Evolutionary conservation across 140 eudicot genomes (phyloP), one percentile per base, ranked within the genome.

Genomic region (Cichorium intybus): DNA sequence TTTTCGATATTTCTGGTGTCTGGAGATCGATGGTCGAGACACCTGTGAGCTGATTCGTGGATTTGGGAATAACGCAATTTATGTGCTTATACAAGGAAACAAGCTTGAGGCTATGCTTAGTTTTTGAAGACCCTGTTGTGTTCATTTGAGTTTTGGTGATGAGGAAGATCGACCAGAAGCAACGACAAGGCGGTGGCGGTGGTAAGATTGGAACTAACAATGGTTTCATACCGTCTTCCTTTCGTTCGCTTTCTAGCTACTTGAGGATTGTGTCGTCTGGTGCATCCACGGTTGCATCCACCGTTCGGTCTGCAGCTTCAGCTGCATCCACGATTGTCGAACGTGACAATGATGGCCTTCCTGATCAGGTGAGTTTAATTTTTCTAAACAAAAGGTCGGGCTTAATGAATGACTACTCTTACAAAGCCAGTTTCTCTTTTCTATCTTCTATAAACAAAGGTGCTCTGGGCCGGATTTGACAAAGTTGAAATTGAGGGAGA

Each of bases 391-490:
- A 10, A 8, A 35, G 9, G 1, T 0, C 14, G 0, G 14, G 43
- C 12, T 10, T 35, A 35, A 0, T 2, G 2, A 9, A 35, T 10
- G 43, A n/a, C n/a, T n/a, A n/a, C n/a, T n/a, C n/a, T n/a, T n/a
- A n/a, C n/a, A n/a, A n/a, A n/a, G n/a, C n/a, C n/a, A n/a, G n/a
- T n/a, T n/a, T 7, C 23, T 46, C 17, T 23, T 39, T 64, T 75
- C 4, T 22, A 24, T 59, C n/a, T 51, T 39, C 29, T 11, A 22
- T 14, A 7, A 29, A 59, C 63, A 35, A 46, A 92, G 98, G 96
- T 88, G 48, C 81, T 59, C 26, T 92, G 98, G 96, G 96, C 96
- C 66, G 96, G 92, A 15, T 92, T 92, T 68, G 96, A 88, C 85
- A 83, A 81, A 73, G 47, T 92, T 60, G 96, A 85, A 79, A 70